Conservation (phyloP, 192 early-diverging fungal genomes). For the Paraglomus occultum region DNA sequence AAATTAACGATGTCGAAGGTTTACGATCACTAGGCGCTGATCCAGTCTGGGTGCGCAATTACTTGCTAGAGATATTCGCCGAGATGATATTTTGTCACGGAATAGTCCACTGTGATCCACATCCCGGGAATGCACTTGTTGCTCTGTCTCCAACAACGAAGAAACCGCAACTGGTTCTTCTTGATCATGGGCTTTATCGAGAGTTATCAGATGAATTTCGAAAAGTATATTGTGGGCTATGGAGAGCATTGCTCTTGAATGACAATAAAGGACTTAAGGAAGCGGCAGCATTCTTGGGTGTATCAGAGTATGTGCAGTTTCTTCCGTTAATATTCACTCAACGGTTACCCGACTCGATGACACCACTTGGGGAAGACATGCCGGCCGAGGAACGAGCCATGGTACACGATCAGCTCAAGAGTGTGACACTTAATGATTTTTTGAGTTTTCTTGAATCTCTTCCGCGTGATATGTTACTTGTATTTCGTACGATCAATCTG, state of each 20-base stretch:
- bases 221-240: constrained; percentile 49
- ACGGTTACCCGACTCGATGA: constrained; percentile 35
- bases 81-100: constrained; percentile 52
- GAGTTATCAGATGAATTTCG: constrained; percentile 45
- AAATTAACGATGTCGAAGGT: constrained; percentile 47
- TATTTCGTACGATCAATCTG: constrained; percentile 52
- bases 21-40: constrained; percentile 41
- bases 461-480: constrained; percentile 53
- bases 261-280: constrained; percentile 38
- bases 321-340: constrained; percentile 53
- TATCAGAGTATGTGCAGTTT: constrained; percentile 38
- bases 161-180: constrained; percentile 39
- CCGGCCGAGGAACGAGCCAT: constrained; percentile 33
- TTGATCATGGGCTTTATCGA: constrained; percentile 54
- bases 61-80: constrained; percentile 49
- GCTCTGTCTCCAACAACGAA: constrained; percentile 31
- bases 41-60: constrained; percentile 40
- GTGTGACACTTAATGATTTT: constrained; percentile 48
- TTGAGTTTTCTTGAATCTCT: constrained; percentile 52
- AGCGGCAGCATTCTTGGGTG: constrained; percentile 34
- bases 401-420: constrained; percentile 37
- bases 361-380: constrained; percentile 43
- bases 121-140: constrained; percentile 34
- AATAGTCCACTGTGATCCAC: constrained; percentile 46
- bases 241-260: constrained; percentile 48